Conservation (phyloP, 2,329 filamentous ascomycete genomes). For the Pyrenochaeta sp. region DNA sequence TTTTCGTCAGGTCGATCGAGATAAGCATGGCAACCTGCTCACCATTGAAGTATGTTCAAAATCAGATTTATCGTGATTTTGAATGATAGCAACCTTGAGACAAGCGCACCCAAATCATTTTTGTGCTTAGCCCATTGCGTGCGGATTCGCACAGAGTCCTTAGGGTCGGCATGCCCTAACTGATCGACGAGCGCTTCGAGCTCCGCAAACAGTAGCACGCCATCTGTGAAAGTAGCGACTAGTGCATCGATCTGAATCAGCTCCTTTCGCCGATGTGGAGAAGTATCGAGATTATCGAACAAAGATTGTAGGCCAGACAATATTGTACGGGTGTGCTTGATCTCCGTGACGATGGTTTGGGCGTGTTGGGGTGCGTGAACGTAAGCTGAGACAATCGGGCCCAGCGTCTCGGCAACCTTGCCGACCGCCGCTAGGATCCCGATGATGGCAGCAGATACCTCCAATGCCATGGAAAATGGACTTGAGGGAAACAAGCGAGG, state of each 20-base stretch:
- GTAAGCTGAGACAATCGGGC: slow-evolving; percentile 7
- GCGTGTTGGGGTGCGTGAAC: slow-evolving; percentile 7
- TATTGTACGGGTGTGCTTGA: slow-evolving; percentile 4
- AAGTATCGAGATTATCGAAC: neutral
- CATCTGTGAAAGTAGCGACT: slow-evolving; percentile 11
- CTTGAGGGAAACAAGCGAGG: no score
- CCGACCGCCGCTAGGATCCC: slow-evolving; percentile 15
- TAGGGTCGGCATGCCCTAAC: neutral
- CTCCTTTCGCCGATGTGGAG: neutral
- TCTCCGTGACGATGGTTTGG: slow-evolving; percentile 1
- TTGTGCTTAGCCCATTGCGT: slow-evolving; percentile 9
- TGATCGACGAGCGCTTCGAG: slow-evolving; percentile 23
- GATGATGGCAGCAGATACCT: slow-evolving; percentile 14
- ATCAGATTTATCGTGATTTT: slow-evolving; percentile 7
- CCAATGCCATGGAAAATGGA: neutral
- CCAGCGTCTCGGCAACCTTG: slow-evolving; percentile 12
- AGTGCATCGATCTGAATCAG: slow-evolving; percentile 16
- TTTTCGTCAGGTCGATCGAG: neutral
- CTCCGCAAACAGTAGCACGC: slow-evolving; percentile 15
- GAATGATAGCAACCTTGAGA: slow-evolving; percentile 5
- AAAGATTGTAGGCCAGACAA: slow-evolving; percentile 5
- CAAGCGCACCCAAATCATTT: neutral
- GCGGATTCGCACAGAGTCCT: neutral
- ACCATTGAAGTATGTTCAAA: slow-evolving; percentile 21
- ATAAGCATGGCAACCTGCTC: neutral